Evolutionary conservation across 2,329 filamentous ascomycete species (phyloP), one percentile per base, ranked within the genome.

Genomic region (Fusarium devonianum): DNA sequence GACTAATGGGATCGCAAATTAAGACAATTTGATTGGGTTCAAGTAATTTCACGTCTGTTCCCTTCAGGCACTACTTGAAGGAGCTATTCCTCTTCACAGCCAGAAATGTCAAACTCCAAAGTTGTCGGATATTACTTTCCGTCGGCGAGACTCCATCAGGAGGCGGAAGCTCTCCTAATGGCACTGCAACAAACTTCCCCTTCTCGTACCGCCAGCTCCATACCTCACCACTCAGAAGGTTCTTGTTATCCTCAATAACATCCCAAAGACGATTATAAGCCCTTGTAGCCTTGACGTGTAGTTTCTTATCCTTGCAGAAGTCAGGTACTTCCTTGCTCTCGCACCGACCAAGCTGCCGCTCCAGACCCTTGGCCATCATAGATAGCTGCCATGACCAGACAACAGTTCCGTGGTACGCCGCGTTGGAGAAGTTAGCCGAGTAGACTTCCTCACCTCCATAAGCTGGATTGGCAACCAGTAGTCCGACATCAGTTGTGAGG

Each of bases 301-400:
- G n/a, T n/a, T n/a, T n/a, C n/a, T n/a, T n/a, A n/a, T n/a, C n/a
- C n/a, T n/a, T n/a, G 64, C 83, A 87, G 57, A 85, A 86, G 0
- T 74, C 74, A 14, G 78, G 78, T 7, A 16, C 30, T 7, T 41
- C 7, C 3, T 21, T 16, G 6, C 50, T n/a, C 16, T 21, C 30
- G 64, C 83, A 88, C 2, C 83, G 74, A 1, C 63, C 75, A 5
- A 87, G 73, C 58, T 87, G 84, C 2, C 75, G 67, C 46, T 84
- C 78, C 0, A 88, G 67, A 0, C 85, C 84, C 8, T 76, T 77
- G 0, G 80, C 84, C 79, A 87, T 85, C 77, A 87, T 85, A 1
- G 83, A 78, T 4, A 87, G 70, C 44, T 82, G 84, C 83, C 83
- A 88, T 33, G 76, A 78, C 84, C 83, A 87, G 2, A 88, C 73